Base-by-base conservation (phyloP, 331 rosid genomes). In the Quercus tomentella region DNA sequence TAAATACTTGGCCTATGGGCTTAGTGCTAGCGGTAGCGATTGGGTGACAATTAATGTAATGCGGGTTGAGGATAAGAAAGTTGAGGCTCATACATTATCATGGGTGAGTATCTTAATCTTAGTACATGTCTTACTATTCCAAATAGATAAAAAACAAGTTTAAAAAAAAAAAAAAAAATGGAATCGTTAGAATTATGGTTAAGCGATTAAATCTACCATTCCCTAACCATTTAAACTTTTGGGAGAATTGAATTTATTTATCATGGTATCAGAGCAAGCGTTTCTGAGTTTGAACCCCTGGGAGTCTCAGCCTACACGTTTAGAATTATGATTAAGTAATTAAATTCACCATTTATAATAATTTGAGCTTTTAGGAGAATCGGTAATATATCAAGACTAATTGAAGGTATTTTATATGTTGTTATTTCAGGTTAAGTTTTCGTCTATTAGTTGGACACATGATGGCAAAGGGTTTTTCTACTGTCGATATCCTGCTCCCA, bases 21-120 rank as follows among this genome's bases (percentile, higher is more conserved):
- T 95, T 69, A 95, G 99, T 76, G 57, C 93, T 4, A 93, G 99
- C 55, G 99, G 99, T 70, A 95, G 99, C 14, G 99, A 95, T 86
- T 95, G 99, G 99, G 91, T 85, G 72, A 91, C 91, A 30, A 89
- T 93, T 28, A 91, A 91, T 76, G 93, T 91, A 23, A 79, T 90
- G 91, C 85, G 88, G n/a, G 71, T 93, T 20, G 97, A 87, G 51
- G 98, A 91, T 62, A 89, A 84, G 85, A 79, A 71, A 37, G 86
- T 75, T 37, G 90, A 87, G 82, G 86, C 93, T 25, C 94, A 93
- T 69, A 85, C 86, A 23, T 81, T 95, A 57, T 89, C 96, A 37
- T 95, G 99, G 99, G 98, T 95, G 80, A 81, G 98, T 76, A 56
- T 78, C 22, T 49, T 11, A 12, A 49, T 12, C 17, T 22, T 43